phyloP scores from a whole-genome alignment of 352 stramenopile species.

The Globisporangium acanthophoron region DNA sequence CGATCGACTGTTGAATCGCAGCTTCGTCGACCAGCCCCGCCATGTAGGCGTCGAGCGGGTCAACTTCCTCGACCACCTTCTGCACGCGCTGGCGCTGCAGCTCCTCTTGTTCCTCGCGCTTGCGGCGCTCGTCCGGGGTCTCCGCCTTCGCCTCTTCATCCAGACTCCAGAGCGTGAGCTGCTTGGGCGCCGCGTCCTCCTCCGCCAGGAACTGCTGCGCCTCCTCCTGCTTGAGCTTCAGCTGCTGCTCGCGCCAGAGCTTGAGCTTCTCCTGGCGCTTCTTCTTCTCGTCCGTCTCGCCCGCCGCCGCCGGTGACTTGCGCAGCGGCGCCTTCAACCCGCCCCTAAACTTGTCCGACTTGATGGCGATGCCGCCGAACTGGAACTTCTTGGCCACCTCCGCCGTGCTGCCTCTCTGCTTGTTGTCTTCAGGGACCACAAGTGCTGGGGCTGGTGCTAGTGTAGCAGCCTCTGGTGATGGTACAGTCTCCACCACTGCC shows the following conservation, averaged over 20 bases:
- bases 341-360: slow-evolving; percentile 24
- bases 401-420: slow-evolving; percentile 4
- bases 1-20: slow-evolving; percentile 65
- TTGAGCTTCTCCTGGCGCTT: slow-evolving; percentile 41
- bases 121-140: slow-evolving; percentile 36
- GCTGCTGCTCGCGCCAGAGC: slow-evolving; percentile 53
- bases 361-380: slow-evolving; percentile 68
- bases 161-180: slow-evolving; percentile 54
- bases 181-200: slow-evolving; percentile 62
- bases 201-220: slow-evolving; percentile 60
- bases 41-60: slow-evolving; percentile 86
- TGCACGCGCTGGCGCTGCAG: slow-evolving; percentile 55
- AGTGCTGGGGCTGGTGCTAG: slow-evolving; percentile 2
- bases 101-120: slow-evolving; percentile 38
- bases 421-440: too few species aligned
- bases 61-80: slow-evolving; percentile 73
- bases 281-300: slow-evolving; percentile 32
- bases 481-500: too few species aligned
- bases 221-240: slow-evolving; percentile 57
- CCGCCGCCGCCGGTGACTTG: slow-evolving; percentile 3
- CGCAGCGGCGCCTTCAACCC: slow-evolving; percentile 13
- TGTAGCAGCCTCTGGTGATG: background rate
- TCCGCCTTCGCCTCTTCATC: slow-evolving; percentile 66
- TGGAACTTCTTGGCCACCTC: slow-evolving; percentile 47
- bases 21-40: slow-evolving; percentile 74